These are phyloP conservation scores for Castanea mollissima DNA, from an alignment of 306 rosid species.

Conservation along the genomic window DNA sequence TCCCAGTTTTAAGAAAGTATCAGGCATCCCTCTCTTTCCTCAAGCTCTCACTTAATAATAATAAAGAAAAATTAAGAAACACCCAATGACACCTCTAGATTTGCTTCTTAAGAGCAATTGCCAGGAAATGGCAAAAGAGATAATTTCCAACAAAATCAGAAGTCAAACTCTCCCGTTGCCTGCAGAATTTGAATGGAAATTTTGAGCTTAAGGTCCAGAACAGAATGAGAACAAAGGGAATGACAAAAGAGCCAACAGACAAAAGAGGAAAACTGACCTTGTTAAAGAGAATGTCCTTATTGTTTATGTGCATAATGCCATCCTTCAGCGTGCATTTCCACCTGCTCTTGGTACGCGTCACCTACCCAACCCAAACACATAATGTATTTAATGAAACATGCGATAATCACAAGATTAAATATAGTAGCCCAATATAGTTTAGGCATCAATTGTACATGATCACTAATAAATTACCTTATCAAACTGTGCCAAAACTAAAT, in stretches of 20 bases:
- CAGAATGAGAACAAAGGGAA: slow-evolving; percentile 4
- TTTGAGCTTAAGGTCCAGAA: not conserved
- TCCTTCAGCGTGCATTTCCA: slow-evolving; percentile 98
- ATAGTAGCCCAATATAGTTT: not conserved
- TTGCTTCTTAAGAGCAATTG: slow-evolving; percentile 33
- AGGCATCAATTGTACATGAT: not conserved
- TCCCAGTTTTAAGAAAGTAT: slow-evolving; percentile 42
- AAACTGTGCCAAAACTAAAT: slow-evolving; percentile 96
- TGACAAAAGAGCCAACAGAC: slow-evolving; percentile 1
- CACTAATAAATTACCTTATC: slow-evolving; percentile 57
- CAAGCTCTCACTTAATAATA: slow-evolving; percentile 50
- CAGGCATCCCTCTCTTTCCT: slow-evolving; percentile 53
- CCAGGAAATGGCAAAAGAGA: slow-evolving; percentile 18
- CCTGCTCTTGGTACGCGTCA: slow-evolving; percentile 96
- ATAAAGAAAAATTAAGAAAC: slow-evolving; percentile 48
- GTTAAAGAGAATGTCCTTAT: slow-evolving; percentile 93
- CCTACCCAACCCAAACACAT: slow-evolving; percentile 43
- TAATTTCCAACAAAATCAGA: slow-evolving; percentile 56
- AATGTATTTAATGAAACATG: not conserved
- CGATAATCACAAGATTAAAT: not conserved
- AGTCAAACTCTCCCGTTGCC: slow-evolving; percentile 98
- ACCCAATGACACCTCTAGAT: slow-evolving; percentile 34
- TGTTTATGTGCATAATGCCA: slow-evolving; percentile 94
- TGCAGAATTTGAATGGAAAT: slow-evolving; percentile 35
- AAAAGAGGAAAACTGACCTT: slow-evolving; percentile 52